Conservation (phyloP, 2,329 filamentous ascomycete genomes). For the Calycina marina region DNA sequence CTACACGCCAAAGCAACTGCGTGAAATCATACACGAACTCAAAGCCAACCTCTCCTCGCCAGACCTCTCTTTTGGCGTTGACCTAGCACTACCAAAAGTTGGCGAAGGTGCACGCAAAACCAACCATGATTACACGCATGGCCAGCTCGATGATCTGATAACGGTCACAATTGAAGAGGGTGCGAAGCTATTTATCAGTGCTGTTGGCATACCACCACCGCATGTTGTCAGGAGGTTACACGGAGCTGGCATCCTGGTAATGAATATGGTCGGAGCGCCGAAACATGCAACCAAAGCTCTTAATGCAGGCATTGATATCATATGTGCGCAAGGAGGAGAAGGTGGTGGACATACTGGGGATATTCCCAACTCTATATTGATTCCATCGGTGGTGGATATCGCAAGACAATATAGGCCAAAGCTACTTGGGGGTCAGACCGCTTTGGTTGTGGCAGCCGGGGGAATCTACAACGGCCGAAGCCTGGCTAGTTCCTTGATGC, state of each 20-base stretch:
- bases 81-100: slow-evolving; percentile 81
- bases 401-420: slow-evolving; percentile 44
- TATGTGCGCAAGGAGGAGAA: slow-evolving; percentile 87
- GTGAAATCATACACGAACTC: slow-evolving; percentile 70
- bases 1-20: slow-evolving; percentile 62
- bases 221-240: slow-evolving; percentile 65
- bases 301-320: slow-evolving; percentile 72
- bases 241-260: slow-evolving; percentile 64
- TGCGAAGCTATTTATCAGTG: slow-evolving; percentile 74
- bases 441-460: slow-evolving; percentile 77
- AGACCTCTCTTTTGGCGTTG: slow-evolving; percentile 72
- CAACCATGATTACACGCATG: slow-evolving; percentile 91
- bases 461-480: slow-evolving; percentile 74
- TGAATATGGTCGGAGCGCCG: slow-evolving; percentile 96
- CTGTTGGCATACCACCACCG: slow-evolving; percentile 73
- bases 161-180: slow-evolving; percentile 73
- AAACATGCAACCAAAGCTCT: slow-evolving; percentile 84
- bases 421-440: slow-evolving; percentile 51
- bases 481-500: slow-evolving; percentile 70
- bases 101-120: slow-evolving; percentile 74
- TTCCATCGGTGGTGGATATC: slow-evolving; percentile 78
- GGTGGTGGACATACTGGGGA: slow-evolving; percentile 89
- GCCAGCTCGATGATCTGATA: slow-evolving; percentile 75
- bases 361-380: slow-evolving; percentile 70
- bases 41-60: slow-evolving; percentile 57